Evolutionary conservation across 1,284 basidiomycete species (phyloP).

Genomic region (Trichosporon sp.): DNA sequence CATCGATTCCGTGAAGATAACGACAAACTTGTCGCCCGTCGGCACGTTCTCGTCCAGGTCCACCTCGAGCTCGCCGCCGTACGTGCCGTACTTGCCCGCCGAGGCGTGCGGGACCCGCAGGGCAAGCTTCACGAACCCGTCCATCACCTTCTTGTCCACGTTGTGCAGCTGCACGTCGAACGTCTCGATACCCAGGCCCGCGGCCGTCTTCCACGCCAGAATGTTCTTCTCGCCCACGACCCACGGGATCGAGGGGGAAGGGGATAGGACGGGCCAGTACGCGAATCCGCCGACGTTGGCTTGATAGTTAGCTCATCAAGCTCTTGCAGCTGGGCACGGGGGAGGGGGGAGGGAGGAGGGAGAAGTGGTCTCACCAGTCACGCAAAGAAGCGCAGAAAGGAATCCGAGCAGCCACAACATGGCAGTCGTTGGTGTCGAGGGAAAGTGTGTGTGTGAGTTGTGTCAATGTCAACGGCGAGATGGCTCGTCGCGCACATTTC

Average conservation of each 20-base stretch:
- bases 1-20: constrained; percentile 52
- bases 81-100: constrained; percentile 44
- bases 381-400: constrained; percentile 10
- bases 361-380: background rate
- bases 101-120: constrained; percentile 48
- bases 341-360: background rate
- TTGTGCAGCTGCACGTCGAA: constrained; percentile 57
- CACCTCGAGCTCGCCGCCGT: constrained; percentile 54
- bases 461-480: background rate
- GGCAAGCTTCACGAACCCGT: constrained; percentile 51
- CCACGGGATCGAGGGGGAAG: constrained; percentile 48
- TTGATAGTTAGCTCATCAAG: background rate
- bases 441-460: background rate
- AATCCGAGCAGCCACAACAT: constrained; percentile 16
- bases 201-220: constrained; percentile 51
- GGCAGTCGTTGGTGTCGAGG: background rate
- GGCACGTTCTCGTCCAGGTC: constrained; percentile 46
- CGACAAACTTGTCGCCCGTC: constrained; percentile 46
- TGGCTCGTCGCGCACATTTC: background rate
- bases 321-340: no score
- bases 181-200: constrained; percentile 50
- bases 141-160: constrained; percentile 49
- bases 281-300: constrained; percentile 18
- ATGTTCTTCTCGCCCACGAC: constrained; percentile 51
- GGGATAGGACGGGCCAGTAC: constrained; percentile 54